Evolutionary conservation across 768 basidiomycete species (phyloP).

Genomic region (Suillus hirtellus): DNA sequence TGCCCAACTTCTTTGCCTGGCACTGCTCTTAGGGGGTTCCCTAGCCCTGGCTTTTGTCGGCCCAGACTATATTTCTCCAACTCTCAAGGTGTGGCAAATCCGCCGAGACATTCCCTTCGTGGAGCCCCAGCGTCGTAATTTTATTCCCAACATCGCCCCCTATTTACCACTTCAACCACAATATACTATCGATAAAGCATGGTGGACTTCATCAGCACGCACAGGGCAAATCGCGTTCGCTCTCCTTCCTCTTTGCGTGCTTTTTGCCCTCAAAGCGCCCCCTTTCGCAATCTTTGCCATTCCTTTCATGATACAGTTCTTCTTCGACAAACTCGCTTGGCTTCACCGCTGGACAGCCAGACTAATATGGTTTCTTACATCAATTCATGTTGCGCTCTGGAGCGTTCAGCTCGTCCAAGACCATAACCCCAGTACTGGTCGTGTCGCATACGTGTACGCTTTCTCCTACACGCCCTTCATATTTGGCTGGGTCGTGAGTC

Average conservation of each 20-base stretch:
- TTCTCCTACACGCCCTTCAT: constrained; percentile 63
- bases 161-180: constrained; percentile 46
- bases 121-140: constrained; percentile 20
- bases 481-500: constrained; percentile 57
- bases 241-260: constrained; percentile 66
- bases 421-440: constrained; percentile 41
- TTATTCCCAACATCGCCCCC: constrained; percentile 30
- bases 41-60: constrained; percentile 56
- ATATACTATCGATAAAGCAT: constrained; percentile 63
- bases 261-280: constrained; percentile 69
- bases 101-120: constrained; percentile 16
- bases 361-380: constrained; percentile 63
- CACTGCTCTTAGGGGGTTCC: constrained; percentile 43
- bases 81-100: constrained; percentile 46
- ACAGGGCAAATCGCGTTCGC: constrained; percentile 73
- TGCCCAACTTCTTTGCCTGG: constrained; percentile 55
- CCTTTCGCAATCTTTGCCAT: constrained; percentile 74
- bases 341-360: constrained; percentile 74
- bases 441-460: constrained; percentile 48
- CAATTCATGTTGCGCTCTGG: constrained; percentile 67
- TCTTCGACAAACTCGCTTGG: constrained; percentile 73
- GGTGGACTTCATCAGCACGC: constrained; percentile 71
- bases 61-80: constrained; percentile 66
- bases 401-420: constrained; percentile 63
- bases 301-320: constrained; percentile 59